Base-by-base conservation (phyloP, 805 yeast species). In the Candida michaelii region DNA sequence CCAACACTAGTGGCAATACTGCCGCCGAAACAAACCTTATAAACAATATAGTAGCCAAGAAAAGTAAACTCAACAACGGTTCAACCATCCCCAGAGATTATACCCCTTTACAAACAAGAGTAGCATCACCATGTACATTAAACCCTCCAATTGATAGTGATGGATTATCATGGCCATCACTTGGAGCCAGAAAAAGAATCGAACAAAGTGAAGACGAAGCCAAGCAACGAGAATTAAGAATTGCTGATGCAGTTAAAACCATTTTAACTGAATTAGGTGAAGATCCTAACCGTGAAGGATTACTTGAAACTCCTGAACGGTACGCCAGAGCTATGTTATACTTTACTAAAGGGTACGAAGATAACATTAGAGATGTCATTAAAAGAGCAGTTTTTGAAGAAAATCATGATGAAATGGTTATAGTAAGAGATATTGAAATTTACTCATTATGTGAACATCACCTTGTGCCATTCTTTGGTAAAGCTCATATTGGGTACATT, bases 371-470 rank as follows among this genome's bases (percentile, higher is more conserved):
- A 48, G 96, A 88, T 58, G 96, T 89, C 19, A 85, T 93, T 57
- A 91, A 93, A 55, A 76, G 90, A 47, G 99, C 99, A 0, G 95
- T 93, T 5, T 93, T 93, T 55, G 97, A 93, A 62, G 98, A 93
- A 62, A 96, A 93, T 60, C 99, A 93, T 60, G 98, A 93, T 62
- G 99, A 93, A 60, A 93, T 93, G 98, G 98, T 93, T 36, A 90
- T 93, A 50, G 99, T 93, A 18, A 78, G 91, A 58, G 97, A 93
- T 63, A 93, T 93, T 44, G 96, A 89, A 54, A 79, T 93, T 41
- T 86, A 83, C 62, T 88, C 97, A 3, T 72, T 93, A 41, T 93
- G 99, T 66, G 99, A 93, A 66, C 99, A 93, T 63, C 99, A 93
- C 66, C 70, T 93, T 55, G 99, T 95, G 19, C 99, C 99, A 16